A percentile compares a stretch with the other conserved stretches of the same genome.
phyloP scores from a whole-genome alignment of 805 yeast species.

The Pichia eremophila region DNA sequence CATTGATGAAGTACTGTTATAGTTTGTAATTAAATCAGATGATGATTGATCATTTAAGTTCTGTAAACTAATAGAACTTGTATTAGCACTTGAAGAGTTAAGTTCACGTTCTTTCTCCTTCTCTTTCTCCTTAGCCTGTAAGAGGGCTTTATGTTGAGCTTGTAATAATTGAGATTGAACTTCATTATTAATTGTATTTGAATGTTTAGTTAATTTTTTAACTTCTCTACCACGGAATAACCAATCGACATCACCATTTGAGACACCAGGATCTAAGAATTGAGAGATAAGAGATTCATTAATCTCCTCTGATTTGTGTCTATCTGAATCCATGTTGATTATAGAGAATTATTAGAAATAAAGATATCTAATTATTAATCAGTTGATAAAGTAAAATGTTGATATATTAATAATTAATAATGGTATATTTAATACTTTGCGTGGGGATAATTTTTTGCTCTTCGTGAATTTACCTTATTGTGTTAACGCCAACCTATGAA shows the following conservation, averaged over 20 bases:
- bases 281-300: neutral
- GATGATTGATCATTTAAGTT: neutral
- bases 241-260: slow-evolving; percentile 80
- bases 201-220: slow-evolving; percentile 41
- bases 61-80: neutral
- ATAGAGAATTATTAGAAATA: too few species aligned
- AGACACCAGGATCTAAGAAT: slow-evolving; percentile 36
- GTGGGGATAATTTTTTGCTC: too few species aligned
- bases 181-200: slow-evolving; percentile 21
- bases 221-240: slow-evolving; percentile 65
- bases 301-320: neutral
- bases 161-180: slow-evolving; percentile 24
- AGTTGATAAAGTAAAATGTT: too few species aligned
- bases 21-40: neutral
- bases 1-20: neutral
- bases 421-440: too few species aligned
- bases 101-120: neutral
- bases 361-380: too few species aligned
- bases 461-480: too few species aligned
- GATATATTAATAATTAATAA: too few species aligned
- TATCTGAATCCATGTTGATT: neutral
- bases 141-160: slow-evolving; percentile 20
- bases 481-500: too few species aligned
- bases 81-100: slow-evolving; percentile 1
- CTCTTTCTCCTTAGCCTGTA: slow-evolving; percentile 7